These are phyloP conservation scores for Suillus lakei DNA, from an alignment of 768 basidiomycete species.

Conservation along the genomic window DNA sequence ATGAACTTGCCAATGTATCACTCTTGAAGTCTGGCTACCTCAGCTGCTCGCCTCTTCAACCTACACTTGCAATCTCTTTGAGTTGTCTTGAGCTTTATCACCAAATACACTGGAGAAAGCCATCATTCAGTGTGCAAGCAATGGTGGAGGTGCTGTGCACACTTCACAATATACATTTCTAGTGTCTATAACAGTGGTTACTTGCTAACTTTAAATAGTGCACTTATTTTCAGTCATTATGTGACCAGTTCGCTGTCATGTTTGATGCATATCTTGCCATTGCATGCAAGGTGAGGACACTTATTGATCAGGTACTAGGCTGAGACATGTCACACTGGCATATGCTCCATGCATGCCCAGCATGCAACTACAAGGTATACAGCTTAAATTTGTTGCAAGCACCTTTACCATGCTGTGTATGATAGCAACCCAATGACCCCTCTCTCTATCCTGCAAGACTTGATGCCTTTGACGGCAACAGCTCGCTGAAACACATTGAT, in stretches of 20 bases:
- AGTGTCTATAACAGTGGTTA: conserved; percentile 31
- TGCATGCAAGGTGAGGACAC: conserved; percentile 20
- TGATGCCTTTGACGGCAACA: conserved; percentile 21
- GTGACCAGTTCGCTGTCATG: conserved; percentile 29
- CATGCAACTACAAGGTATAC: conserved; percentile 41
- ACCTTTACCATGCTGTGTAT: not conserved
- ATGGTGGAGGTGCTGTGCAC: conserved; percentile 32
- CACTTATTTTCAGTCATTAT: not conserved
- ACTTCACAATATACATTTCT: conserved; percentile 17
- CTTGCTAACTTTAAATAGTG: conserved; percentile 16
- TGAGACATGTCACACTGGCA: conserved; percentile 36
- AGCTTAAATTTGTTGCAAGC: not conserved
- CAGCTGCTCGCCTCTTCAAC: conserved; percentile 1
- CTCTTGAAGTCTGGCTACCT: not conserved
- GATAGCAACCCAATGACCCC: conserved; percentile 27
- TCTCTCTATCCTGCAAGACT: conserved; percentile 23
- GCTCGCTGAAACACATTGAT: conserved; percentile 31
- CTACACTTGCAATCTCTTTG: conserved; percentile 25
- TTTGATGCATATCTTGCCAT: conserved; percentile 43
- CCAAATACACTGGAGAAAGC: conserved; percentile 15
- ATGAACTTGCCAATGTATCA: not conserved
- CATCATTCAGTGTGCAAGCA: conserved; percentile 32
- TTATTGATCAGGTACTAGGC: conserved; percentile 29
- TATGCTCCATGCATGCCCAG: conserved; percentile 35
- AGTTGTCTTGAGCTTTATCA: conserved; percentile 27